Percentiles rank a stretch among this genome's conserved stretches.
These are phyloP conservation scores for Ceratobasidium sp. DNA, from an alignment of 1,284 basidiomycete species.

Conservation along the genomic window DNA sequence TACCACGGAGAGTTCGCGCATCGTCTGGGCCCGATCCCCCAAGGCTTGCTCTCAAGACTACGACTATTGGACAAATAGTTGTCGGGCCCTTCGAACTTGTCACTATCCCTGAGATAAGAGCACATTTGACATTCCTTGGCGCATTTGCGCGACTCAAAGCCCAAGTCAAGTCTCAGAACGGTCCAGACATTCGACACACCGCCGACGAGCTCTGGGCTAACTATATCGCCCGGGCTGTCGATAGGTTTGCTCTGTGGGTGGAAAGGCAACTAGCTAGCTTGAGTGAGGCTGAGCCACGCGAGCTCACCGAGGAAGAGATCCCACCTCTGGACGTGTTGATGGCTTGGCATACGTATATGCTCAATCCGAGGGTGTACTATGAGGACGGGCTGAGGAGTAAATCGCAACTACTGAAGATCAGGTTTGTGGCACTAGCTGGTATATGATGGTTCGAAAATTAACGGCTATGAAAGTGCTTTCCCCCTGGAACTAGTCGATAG, in stretches of 20 bases:
- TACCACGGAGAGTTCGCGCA: too few species aligned
- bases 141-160: slow-evolving; percentile 47
- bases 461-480: slow-evolving; percentile 21
- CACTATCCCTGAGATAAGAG: slow-evolving; percentile 43
- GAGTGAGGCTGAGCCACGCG: too few species aligned
- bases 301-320: slow-evolving; percentile 48
- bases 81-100: slow-evolving; percentile 45
- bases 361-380: slow-evolving; percentile 53
- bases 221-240: slow-evolving; percentile 48
- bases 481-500: slow-evolving; percentile 44
- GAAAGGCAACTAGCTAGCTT: neutral
- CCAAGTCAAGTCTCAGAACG: slow-evolving; percentile 42
- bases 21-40: too few species aligned
- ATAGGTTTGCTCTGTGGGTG: slow-evolving; percentile 48
- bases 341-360: slow-evolving; percentile 67
- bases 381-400: slow-evolving; percentile 48
- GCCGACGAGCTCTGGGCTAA: slow-evolving; percentile 48
- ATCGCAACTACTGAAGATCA: slow-evolving; percentile 36
- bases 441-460: too few species aligned
- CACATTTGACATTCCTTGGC: slow-evolving; percentile 48
- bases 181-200: slow-evolving; percentile 20
- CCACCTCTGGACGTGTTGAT: slow-evolving; percentile 66
- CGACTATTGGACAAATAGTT: too few species aligned
- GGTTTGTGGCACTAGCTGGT: slow-evolving; percentile 2
- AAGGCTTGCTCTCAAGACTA: too few species aligned